Conservation (phyloP, 75 land plant genomes). For the Larix kaempferi region DNA sequence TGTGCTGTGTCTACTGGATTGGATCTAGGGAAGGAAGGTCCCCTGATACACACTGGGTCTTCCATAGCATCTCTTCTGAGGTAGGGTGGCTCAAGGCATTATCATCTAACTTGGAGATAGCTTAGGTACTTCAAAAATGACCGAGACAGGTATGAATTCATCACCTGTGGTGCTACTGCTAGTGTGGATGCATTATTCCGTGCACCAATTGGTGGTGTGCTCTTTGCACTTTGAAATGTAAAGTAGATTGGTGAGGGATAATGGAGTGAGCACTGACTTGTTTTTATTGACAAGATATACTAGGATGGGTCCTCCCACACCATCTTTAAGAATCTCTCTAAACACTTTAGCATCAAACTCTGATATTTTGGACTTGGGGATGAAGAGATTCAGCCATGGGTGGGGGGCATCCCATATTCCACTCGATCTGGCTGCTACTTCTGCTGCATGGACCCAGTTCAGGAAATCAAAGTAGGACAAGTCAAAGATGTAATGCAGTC, state of each 20-base stretch:
- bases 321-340: slow-evolving; percentile 20
- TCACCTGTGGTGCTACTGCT: too few species aligned
- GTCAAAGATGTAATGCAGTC: slow-evolving; percentile 23
- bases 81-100: too few species aligned
- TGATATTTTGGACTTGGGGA: slow-evolving; percentile 40
- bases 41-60: too few species aligned
- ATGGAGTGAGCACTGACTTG: slow-evolving; percentile 31
- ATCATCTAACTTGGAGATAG: too few species aligned
- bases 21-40: too few species aligned
- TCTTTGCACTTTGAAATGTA: too few species aligned
- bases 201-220: too few species aligned
- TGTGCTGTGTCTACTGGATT: too few species aligned
- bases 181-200: too few species aligned
- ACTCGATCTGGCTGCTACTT: slow-evolving; percentile 17
- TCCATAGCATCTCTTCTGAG: too few species aligned
- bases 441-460: slow-evolving; percentile 43
- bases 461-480: slow-evolving; percentile 43
- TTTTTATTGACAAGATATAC: slow-evolving; percentile 47
- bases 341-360: slow-evolving; percentile 40
- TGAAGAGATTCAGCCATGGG: slow-evolving; percentile 52
- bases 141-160: too few species aligned
- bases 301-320: slow-evolving; percentile 40
- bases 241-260: neutral
- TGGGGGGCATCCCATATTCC: slow-evolving; percentile 50
- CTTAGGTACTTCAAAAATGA: too few species aligned